Evolutionary conservation across 2,329 filamentous ascomycete species (phyloP).

Genomic region (Neoascochyta sp.): DNA sequence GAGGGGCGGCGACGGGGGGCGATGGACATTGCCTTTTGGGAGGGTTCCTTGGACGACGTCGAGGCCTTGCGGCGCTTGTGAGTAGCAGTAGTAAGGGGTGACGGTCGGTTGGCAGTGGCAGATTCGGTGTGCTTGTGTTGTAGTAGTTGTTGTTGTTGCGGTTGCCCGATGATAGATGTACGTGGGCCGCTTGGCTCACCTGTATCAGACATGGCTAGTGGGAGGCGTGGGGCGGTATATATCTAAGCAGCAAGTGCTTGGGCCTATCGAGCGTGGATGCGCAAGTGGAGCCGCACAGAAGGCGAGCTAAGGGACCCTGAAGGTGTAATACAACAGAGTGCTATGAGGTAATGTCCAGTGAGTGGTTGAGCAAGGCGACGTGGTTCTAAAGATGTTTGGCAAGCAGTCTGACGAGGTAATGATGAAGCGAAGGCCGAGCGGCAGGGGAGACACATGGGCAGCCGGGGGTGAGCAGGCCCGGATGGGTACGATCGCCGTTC

Average conservation of each 20-base stretch:
- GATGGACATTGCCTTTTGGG: conserved; percentile 17
- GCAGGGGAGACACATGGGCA: conserved; percentile 23
- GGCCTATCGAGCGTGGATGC: conserved; percentile 31
- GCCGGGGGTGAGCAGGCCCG: conserved; percentile 21
- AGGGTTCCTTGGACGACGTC: conserved; percentile 27
- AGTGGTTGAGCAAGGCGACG: conserved; percentile 28
- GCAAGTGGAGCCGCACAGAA: conserved; percentile 28
- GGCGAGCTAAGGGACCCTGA: conserved; percentile 29
- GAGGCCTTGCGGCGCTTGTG: conserved; percentile 21
- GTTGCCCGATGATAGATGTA: conserved; percentile 18
- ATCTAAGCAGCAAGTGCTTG: conserved; percentile 21
- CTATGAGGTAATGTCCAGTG: conserved; percentile 30
- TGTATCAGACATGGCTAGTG: conserved; percentile 31
- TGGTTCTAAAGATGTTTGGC: conserved; percentile 25
- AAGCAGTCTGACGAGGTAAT: conserved; percentile 27
- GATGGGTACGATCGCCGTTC: conserved; percentile 29
- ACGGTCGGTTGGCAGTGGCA: no score
- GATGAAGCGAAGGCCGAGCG: conserved; percentile 29
- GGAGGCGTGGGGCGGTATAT: conserved; percentile 31
- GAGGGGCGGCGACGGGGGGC: conserved; percentile 28
- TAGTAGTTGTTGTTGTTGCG: conserved; percentile 16
- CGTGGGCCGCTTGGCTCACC: conserved; percentile 33
- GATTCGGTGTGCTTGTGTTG: no score
- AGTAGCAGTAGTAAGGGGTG: no score
- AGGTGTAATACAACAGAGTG: conserved; percentile 31